Evolutionary conservation across 352 stramenopile species (phyloP).

Genomic region (Pythium aquatile): DNA sequence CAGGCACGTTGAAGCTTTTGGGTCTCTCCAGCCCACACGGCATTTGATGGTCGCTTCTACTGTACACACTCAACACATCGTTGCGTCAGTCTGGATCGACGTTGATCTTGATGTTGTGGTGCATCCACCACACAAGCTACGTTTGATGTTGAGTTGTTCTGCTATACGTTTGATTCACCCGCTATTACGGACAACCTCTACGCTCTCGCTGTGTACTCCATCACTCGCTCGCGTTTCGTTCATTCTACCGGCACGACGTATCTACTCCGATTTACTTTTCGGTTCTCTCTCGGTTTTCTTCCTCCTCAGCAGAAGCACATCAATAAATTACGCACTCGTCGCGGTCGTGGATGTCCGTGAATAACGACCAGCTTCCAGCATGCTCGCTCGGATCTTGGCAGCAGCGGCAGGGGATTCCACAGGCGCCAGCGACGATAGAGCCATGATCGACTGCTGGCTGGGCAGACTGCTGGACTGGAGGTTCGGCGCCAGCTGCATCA

Average conservation of each 20-base stretch:
- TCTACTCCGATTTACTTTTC: not conserved
- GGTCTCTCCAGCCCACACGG: not conserved
- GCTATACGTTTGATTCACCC: not conserved
- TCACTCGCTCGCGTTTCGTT: not conserved
- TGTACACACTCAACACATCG: too few species aligned
- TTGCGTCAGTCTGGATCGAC: too few species aligned
- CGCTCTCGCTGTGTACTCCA: not conserved
- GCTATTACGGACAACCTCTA: conserved; percentile 1
- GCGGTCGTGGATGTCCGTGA: conserved; percentile 15
- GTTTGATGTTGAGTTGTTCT: not conserved
- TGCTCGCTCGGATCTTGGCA: conserved; percentile 19
- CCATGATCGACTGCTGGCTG: conserved; percentile 18
- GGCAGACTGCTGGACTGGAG: conserved; percentile 20
- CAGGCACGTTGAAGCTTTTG: not conserved
- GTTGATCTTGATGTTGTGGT: not conserved
- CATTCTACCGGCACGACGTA: not conserved
- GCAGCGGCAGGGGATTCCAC: conserved; percentile 30
- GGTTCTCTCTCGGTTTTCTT: not conserved
- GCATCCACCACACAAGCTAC: not conserved
- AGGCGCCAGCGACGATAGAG: conserved; percentile 23
- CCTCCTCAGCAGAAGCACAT: conserved; percentile 14
- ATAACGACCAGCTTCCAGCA: conserved; percentile 11
- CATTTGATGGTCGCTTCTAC: not conserved
- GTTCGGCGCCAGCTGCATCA: conserved; percentile 65
- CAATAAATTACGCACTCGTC: conserved; percentile 30